phyloP scores from a whole-genome alignment of 83 land plant species.

The Picea mariana region DNA sequence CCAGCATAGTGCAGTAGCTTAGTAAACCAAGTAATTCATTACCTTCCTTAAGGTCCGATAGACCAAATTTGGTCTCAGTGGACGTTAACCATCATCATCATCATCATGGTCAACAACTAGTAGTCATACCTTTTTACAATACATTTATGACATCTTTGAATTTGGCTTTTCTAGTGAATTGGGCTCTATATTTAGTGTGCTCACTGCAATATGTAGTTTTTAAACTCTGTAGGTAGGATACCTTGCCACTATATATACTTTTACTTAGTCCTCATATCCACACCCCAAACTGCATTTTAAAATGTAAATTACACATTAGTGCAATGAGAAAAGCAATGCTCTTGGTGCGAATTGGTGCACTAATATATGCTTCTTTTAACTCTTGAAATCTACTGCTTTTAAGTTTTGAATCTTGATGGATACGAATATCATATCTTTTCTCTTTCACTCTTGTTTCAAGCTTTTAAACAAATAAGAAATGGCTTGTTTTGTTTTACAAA shows the following conservation, averaged over 20 bases:
- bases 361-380: neutral
- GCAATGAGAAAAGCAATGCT: neutral
- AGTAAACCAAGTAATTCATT: no score
- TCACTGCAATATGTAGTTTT: neutral
- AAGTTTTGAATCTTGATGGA: neutral
- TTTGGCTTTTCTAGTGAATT: neutral
- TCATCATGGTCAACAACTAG: neutral
- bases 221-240: neutral
- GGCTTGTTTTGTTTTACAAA: neutral
- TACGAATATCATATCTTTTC: neutral
- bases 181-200: neutral
- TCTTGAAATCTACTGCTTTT: neutral
- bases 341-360: neutral
- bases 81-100: no score
- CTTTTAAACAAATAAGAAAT: neutral
- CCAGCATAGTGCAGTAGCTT: no score
- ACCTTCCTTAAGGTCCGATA: no score
- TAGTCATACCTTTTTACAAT: neutral
- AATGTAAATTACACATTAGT: neutral
- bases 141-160: neutral
- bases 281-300: neutral
- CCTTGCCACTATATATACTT: neutral
- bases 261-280: neutral
- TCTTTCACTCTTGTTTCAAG: neutral
- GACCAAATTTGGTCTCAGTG: no score